Evolutionary conservation across 345 rosid species (phyloP).

Genomic region (Nephelium lappaceum): DNA sequence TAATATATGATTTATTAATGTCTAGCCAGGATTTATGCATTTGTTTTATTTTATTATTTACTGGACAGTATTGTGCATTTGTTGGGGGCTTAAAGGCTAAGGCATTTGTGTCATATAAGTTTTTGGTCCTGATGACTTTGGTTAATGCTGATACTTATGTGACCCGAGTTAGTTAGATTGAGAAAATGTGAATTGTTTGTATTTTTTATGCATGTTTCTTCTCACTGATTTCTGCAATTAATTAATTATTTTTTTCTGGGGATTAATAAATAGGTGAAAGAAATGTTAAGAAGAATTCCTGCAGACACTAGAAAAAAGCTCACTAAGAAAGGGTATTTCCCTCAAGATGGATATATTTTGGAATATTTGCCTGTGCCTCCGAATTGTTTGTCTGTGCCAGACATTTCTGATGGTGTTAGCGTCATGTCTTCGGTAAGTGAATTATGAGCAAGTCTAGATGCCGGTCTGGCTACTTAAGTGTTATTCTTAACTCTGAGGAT

Average conservation of each 20-base stretch:
- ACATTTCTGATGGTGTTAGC: conserved; percentile 76
- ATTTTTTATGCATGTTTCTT: not conserved
- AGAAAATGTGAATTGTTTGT: not conserved
- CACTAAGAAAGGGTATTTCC: conserved; percentile 73
- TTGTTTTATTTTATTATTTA: too few relatives aligned
- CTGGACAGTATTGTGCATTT: not conserved
- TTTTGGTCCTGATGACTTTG: not conserved
- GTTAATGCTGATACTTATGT: too few relatives aligned
- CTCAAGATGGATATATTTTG: conserved; percentile 89
- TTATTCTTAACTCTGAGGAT: not conserved
- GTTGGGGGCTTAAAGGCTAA: not conserved
- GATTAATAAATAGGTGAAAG: conserved; percentile 54
- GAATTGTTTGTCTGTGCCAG: conserved; percentile 91
- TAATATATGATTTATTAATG: not conserved
- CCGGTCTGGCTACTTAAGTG: conserved; percentile 2
- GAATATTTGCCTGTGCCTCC: conserved; percentile 90
- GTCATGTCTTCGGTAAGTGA: conserved; percentile 86
- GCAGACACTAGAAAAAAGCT: conserved; percentile 72
- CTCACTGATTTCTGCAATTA: not conserved
- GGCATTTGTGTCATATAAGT: not conserved
- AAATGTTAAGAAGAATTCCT: conserved; percentile 75
- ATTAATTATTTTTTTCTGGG: conserved; percentile 11
- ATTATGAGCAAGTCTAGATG: conserved; percentile 12
- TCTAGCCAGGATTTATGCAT: not conserved
- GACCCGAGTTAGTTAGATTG: conserved; percentile 11